Evolutionary conservation across 1,284 basidiomycete species (phyloP).

Genomic region (Tilletiopsis washingtonensis): DNA sequence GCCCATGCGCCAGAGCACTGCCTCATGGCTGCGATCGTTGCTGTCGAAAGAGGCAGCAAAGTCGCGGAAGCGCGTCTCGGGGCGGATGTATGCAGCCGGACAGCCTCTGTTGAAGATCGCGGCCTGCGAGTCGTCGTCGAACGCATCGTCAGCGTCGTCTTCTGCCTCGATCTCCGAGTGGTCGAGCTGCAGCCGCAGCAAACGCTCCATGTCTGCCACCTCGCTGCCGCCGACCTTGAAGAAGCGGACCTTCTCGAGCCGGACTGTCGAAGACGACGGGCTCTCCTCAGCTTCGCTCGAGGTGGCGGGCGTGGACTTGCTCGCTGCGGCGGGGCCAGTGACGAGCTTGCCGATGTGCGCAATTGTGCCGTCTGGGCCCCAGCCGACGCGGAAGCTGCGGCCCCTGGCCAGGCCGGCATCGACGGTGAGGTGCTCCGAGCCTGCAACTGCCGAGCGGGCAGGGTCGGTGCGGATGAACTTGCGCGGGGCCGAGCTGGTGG

Average conservation of each 20-base stretch:
- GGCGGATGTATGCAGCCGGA: constrained; percentile 54
- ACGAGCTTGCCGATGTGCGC: constrained; percentile 59
- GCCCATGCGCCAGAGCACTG: constrained; percentile 76
- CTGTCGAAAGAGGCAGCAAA: constrained; percentile 67
- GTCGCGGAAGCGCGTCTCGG: constrained; percentile 66
- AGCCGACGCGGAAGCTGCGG: constrained; percentile 80
- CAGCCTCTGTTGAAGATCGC: too few relatives aligned
- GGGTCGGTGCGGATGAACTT: constrained; percentile 30
- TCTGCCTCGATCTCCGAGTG: constrained; percentile 60
- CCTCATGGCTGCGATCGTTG: constrained; percentile 58
- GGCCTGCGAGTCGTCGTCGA: too few relatives aligned
- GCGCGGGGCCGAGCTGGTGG: constrained; percentile 11
- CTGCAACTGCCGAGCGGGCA: constrained; percentile 55
- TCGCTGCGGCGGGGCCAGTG: too few relatives aligned
- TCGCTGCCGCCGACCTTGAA: constrained; percentile 20
- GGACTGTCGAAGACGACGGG: constrained; percentile 9
- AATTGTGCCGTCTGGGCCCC: constrained; percentile 72
- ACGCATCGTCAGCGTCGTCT: constrained; percentile 52
- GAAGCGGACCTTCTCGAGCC: constrained; percentile 23
- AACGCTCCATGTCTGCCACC: neutral
- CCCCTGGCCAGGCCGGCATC: constrained; percentile 81
- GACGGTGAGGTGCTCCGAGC: constrained; percentile 60
- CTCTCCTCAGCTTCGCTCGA: too few relatives aligned
- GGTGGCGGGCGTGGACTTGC: too few relatives aligned
- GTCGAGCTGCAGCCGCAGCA: constrained; percentile 71